Conservation (phyloP, 2,329 filamentous ascomycete genomes). For the Colletotrichum costaricense region DNA sequence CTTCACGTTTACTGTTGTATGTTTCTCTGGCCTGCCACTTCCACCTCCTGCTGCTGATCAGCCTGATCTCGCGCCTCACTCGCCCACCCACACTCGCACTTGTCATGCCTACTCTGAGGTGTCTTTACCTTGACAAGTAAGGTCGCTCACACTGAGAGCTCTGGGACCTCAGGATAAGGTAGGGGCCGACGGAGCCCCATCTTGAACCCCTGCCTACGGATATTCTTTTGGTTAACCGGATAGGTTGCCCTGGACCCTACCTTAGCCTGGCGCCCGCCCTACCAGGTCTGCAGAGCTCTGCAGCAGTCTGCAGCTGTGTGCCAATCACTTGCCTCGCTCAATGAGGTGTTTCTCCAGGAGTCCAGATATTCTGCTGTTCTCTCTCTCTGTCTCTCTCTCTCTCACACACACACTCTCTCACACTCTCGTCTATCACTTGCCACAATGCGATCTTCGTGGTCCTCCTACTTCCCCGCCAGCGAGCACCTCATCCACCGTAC, state of each 20-base stretch:
- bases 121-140: background rate
- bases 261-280: slow-evolving; percentile 19
- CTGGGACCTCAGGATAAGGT: slow-evolving; percentile 5
- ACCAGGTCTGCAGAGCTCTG: background rate
- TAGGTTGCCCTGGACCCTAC: background rate
- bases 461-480: background rate
- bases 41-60: background rate
- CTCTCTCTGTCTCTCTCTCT: too few relatives aligned
- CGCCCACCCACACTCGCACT: background rate
- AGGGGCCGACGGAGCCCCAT: background rate
- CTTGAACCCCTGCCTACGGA: background rate
- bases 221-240: background rate
- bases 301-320: background rate
- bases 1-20: background rate
- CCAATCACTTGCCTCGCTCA: background rate
- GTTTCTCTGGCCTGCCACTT: background rate
- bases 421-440: background rate
- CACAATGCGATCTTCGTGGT: background rate
- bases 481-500: background rate
- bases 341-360: background rate
- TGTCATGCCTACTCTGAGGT: background rate
- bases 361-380: background rate
- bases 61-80: background rate
- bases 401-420: too few relatives aligned
- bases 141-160: background rate